Evolutionary conservation across 495 filamentous ascomycete genomes (phyloP), one percentile per base, ranked within the genome.

Genomic region (Penicillium samsonianum): DNA sequence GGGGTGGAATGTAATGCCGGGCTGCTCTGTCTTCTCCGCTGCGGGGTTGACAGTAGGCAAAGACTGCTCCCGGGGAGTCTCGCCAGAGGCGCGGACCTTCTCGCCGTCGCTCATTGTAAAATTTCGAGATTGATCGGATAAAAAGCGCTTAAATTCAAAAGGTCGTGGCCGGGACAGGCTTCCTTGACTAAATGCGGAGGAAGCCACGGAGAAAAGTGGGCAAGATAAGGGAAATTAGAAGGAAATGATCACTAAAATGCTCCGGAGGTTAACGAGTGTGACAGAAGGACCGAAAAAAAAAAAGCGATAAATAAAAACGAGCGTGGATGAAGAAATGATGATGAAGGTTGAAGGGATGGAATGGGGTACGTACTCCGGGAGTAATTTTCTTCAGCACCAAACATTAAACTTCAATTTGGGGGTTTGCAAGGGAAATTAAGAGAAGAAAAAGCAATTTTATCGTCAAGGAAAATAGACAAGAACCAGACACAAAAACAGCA

Each of bases 11-110:
- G 81, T 69, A 6, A 82, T 62, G 69, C 85, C 84, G 45, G 87
- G 71, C 33, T 86, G 76, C 65, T 85, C 79, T 46, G 77, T 44
- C 82, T 90, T 92, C 68, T 92, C 85, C 25, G 77, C 78, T 37
- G 80, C 71, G 62, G 86, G 89, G 67, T 91, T 94, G 68, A 91
- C 84, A 14, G 87, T 91, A 38, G 92, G 92, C 59, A 96, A 77
- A 47, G 89, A 77, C 50, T 87, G 85, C 55, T 84, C 80, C 45
- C 82, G 78, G 64, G 83, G 79, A 54, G 78, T 75, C 71, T 92
- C 91, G 73, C 84, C 88, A 33, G 91, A 96, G 50, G 82, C 78
- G 67, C 92, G 87, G 52, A 75, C 84, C 74, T 95, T 96, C 73
- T 95, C 87, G 65, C 85, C 88, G 53, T 87, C 81, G 60, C 81